These are phyloP conservation scores for Gyrodon lividus DNA, from an alignment of 768 basidiomycete genomes.

Conservation along the genomic window DNA sequence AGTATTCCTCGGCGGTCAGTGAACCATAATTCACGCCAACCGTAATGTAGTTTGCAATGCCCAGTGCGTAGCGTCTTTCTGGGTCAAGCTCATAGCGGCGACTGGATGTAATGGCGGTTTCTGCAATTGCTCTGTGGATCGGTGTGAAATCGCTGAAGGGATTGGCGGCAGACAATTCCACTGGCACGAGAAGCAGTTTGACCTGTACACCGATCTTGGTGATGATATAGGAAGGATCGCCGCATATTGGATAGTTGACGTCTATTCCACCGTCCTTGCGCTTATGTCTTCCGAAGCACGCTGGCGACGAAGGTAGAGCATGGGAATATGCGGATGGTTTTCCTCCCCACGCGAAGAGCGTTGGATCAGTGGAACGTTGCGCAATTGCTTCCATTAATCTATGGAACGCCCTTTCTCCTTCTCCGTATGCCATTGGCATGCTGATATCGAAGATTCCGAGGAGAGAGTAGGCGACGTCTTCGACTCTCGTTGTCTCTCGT, in stretches of 20 bases:
- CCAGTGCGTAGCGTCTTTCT: too few relatives aligned
- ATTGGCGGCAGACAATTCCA: too few relatives aligned
- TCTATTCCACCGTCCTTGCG: too few relatives aligned
- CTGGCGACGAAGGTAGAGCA: constrained; percentile 22
- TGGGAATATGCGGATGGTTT: constrained; percentile 25
- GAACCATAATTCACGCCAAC: too few relatives aligned
- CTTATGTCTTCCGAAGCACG: constrained; percentile 9
- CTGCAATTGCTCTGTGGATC: too few relatives aligned
- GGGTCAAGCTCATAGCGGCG: too few relatives aligned
- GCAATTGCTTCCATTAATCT: constrained; percentile 20
- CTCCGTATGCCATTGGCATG: constrained; percentile 24
- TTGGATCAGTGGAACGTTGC: constrained; percentile 18
- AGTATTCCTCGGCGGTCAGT: too few relatives aligned
- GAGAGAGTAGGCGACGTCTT: constrained; percentile 25
- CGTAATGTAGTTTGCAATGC: too few relatives aligned
- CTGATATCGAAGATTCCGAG: constrained; percentile 23
- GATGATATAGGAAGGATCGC: not conserved
- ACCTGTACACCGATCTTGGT: not conserved
- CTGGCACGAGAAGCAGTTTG: not conserved
- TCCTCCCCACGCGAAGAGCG: constrained; percentile 24
- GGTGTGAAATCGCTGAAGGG: too few relatives aligned
- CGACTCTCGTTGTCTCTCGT: constrained; percentile 18
- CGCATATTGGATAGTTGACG: not conserved
- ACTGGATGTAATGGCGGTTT: too few relatives aligned
- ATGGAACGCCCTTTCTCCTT: constrained; percentile 22